Percentiles rank a stretch among this genome's conserved stretches.
Conservation (phyloP, 2,329 filamentous ascomycete species). For the Pseudogymnoascus sp. region DNA sequence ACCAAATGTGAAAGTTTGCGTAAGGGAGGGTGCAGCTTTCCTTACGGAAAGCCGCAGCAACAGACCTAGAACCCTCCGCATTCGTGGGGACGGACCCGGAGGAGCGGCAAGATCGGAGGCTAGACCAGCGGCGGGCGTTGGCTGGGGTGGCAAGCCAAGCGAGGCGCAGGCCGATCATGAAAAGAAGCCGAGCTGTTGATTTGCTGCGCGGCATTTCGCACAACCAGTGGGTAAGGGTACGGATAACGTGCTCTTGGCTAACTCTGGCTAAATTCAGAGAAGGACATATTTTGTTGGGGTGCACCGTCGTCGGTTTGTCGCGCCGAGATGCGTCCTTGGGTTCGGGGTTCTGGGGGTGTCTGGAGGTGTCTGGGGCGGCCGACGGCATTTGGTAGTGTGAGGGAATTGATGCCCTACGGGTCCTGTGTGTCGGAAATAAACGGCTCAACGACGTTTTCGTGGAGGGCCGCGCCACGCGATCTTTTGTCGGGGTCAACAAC, state of each 20-base stretch:
- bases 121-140: neutral
- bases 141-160: constrained; percentile 6
- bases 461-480: constrained; percentile 1
- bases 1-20: neutral
- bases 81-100: neutral
- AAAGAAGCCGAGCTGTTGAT: neutral
- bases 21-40: neutral
- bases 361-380: neutral
- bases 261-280: neutral
- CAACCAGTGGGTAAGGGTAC: neutral
- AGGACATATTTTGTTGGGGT: neutral
- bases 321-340: neutral
- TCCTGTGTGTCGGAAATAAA: constrained; percentile 5
- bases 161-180: constrained; percentile 4
- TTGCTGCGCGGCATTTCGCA: neutral
- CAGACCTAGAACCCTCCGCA: neutral
- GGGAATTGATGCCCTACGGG: constrained; percentile 7
- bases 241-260: constrained; percentile 1
- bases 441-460: constrained; percentile 3
- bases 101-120: constrained; percentile 5
- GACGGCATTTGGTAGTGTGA: constrained; percentile 8
- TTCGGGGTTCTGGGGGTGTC: neutral
- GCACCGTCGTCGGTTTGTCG: constrained; percentile 1
- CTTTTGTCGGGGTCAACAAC: neutral
- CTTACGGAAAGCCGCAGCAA: neutral